phyloP scores from a whole-genome alignment of 495 filamentous ascomycete species.

The Evansstolkia leycettana region DNA sequence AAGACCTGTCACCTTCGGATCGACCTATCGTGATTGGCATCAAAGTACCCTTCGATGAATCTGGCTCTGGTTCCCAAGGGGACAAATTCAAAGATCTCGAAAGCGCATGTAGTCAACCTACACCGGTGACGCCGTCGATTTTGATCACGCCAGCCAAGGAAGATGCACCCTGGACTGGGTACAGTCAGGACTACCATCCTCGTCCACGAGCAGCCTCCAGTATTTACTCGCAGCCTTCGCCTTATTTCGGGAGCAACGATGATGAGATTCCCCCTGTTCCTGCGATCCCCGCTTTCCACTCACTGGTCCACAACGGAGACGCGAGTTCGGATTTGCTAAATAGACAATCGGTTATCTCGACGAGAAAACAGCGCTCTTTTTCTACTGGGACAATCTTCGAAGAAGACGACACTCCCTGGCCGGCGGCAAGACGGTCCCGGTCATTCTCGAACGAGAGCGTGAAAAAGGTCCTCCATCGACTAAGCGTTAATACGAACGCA shows the following conservation, averaged over 20 bases:
- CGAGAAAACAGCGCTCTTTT: constrained; percentile 17
- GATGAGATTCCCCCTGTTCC: constrained; percentile 47
- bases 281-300: constrained; percentile 39
- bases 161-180: constrained; percentile 42
- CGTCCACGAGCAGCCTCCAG: constrained; percentile 44
- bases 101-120: constrained; percentile 15
- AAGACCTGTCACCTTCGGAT: constrained; percentile 64
- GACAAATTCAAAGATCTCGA: constrained; percentile 19
- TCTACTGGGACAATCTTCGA: constrained; percentile 47
- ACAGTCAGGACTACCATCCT: constrained; percentile 12
- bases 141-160: constrained; percentile 56
- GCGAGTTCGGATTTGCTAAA: constrained; percentile 20
- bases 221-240: constrained; percentile 53
- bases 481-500: constrained; percentile 30
- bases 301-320: constrained; percentile 12
- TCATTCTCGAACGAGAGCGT: constrained; percentile 8
- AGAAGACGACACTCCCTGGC: constrained; percentile 31
- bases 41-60: constrained; percentile 48
- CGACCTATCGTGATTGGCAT: constrained; percentile 72
- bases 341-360: constrained; percentile 17
- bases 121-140: constrained; percentile 43
- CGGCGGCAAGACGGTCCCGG: constrained; percentile 5
- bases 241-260: constrained; percentile 12
- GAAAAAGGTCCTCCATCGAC: constrained; percentile 14
- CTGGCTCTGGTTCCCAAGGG: constrained; percentile 28